Conservation (phyloP, 495 filamentous ascomycete genomes). For the Talaromyces proteolyticus region DNA sequence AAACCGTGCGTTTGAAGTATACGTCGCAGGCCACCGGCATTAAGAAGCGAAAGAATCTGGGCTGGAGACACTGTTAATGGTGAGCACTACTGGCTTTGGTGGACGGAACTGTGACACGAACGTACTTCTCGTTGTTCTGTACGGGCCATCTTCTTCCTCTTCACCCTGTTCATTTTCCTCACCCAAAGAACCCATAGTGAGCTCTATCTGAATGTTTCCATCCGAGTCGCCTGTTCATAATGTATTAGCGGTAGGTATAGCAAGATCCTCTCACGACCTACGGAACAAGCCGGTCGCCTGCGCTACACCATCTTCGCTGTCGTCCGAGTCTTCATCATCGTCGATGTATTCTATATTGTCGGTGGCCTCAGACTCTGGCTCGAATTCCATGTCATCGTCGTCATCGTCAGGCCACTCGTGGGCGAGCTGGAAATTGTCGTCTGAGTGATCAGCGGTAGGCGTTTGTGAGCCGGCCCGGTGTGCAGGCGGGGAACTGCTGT, state of each 20-base stretch:
- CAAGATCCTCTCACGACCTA: conserved; percentile 11
- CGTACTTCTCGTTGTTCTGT: conserved; percentile 14
- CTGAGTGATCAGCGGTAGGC: neutral
- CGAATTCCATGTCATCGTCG: conserved; percentile 47
- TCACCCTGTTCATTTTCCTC: conserved; percentile 39
- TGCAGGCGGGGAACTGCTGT: neutral
- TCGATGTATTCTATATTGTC: conserved; percentile 29
- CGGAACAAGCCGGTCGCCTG: conserved; percentile 18
- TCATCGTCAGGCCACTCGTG: conserved; percentile 40
- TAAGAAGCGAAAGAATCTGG: conserved; percentile 30
- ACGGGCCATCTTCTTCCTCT: conserved; percentile 28
- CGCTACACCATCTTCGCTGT: conserved; percentile 13
- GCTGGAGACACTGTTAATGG: conserved; percentile 19
- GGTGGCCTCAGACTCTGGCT: conserved; percentile 29
- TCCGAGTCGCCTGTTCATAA: conserved; percentile 17
- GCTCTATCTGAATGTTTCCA: conserved; percentile 45
- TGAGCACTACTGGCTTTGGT: conserved; percentile 3
- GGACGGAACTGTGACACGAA: neutral
- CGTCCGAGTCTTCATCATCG: conserved; percentile 14
- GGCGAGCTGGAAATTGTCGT: conserved; percentile 20
- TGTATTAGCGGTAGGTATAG: conserved; percentile 15
- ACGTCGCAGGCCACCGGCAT: conserved; percentile 28
- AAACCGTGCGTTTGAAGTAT: conserved; percentile 31
- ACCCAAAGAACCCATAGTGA: conserved; percentile 33
- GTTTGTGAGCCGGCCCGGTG: neutral